phyloP scores from a whole-genome alignment of 1,284 basidiomycete species.

The Omphalotus olearius region DNA sequence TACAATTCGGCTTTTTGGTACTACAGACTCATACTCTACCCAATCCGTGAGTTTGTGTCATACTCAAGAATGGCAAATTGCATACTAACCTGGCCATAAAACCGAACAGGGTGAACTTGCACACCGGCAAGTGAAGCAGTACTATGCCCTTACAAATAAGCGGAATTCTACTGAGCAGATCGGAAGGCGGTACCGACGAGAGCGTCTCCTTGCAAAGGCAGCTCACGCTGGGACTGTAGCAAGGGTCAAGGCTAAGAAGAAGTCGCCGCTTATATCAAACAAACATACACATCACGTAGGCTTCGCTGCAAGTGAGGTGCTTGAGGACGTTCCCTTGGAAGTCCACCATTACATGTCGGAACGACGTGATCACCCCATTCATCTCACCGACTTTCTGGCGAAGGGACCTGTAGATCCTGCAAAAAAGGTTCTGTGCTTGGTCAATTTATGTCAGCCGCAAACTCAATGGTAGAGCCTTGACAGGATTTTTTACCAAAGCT shows the following conservation, averaged over 20 bases:
- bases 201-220: neutral
- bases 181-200: conserved; percentile 2
- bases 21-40: conserved; percentile 20
- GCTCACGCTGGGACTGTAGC: too few relatives aligned
- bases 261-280: neutral
- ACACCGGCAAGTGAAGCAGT: conserved; percentile 23
- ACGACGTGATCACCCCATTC: neutral
- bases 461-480: too few relatives aligned
- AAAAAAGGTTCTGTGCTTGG: neutral
- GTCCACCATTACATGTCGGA: neutral
- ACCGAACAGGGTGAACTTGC: conserved; percentile 30
- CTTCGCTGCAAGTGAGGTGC: neutral
- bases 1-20: conserved; percentile 2
- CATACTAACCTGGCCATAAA: too few relatives aligned
- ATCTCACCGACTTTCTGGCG: neutral
- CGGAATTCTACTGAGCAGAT: conserved; percentile 20
- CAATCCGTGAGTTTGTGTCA: conserved; percentile 15
- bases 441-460: too few relatives aligned
- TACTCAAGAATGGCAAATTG: neutral
- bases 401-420: neutral
- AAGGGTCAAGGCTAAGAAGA: neutral
- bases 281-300: conserved; percentile 1
- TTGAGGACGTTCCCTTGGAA: neutral
- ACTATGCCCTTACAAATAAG: conserved; percentile 26
- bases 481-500: conserved; percentile 25